These are phyloP conservation scores for Kluyveromyces lactis DNA, from an alignment of 805 yeast genomes.

Conservation along the genomic window DNA sequence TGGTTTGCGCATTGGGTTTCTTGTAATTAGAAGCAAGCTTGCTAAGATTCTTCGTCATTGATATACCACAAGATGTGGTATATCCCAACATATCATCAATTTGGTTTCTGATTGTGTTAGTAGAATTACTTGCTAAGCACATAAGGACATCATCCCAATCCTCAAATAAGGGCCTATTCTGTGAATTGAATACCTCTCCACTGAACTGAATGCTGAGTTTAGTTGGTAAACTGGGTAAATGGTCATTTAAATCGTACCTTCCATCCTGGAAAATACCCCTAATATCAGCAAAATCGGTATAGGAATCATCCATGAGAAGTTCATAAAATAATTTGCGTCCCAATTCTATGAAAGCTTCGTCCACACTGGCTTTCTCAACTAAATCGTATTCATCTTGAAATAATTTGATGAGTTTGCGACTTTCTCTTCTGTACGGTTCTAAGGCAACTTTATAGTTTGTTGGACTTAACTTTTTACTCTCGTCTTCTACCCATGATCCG, in stretches of 20 bases:
- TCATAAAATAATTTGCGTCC: slow-evolving; percentile 51
- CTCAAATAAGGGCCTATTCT: slow-evolving; percentile 12
- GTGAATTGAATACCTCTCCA: slow-evolving; percentile 15
- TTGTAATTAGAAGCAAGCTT: slow-evolving; percentile 79
- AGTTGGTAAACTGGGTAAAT: slow-evolving; percentile 20
- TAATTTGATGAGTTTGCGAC: slow-evolving; percentile 65
- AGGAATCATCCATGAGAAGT: slow-evolving; percentile 25
- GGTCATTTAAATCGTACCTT: slow-evolving; percentile 16
- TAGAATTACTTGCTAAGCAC: slow-evolving; percentile 55
- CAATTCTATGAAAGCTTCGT: slow-evolving; percentile 82
- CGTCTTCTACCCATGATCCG: slow-evolving; percentile 29
- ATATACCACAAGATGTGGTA: slow-evolving; percentile 86
- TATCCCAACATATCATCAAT: slow-evolving; percentile 56
- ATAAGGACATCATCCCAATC: slow-evolving; percentile 83
- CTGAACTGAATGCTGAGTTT: slow-evolving; percentile 14
- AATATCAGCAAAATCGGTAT: slow-evolving; percentile 7
- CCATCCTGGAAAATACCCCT: slow-evolving; percentile 18
- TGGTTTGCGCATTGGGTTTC: slow-evolving; percentile 84
- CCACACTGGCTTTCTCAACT: slow-evolving; percentile 93
- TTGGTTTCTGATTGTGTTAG: slow-evolving; percentile 43
- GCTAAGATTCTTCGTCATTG: slow-evolving; percentile 67
- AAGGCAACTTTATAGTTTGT: slow-evolving; percentile 72
- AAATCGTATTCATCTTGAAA: slow-evolving; percentile 53
- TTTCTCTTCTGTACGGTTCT: slow-evolving; percentile 86
- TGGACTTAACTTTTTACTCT: slow-evolving; percentile 49